Evolutionary conservation across 2,329 filamentous ascomycete genomes (phyloP), one percentile per base, ranked within the genome.

Genomic region (Xenoacremonium recifei): DNA sequence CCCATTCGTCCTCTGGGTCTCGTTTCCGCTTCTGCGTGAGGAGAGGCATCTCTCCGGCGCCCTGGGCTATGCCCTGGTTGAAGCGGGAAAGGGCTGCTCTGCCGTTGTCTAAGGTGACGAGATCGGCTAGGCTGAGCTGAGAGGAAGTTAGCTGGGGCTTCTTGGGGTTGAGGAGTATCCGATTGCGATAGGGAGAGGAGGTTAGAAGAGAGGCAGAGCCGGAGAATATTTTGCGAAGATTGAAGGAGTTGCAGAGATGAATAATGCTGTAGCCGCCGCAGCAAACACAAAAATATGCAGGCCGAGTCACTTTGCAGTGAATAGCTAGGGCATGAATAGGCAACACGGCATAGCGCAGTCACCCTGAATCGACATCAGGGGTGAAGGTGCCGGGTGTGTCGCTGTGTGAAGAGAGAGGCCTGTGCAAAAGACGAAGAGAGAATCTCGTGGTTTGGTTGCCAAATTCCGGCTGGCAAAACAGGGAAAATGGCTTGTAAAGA

Each of bases 21-120:
- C 54, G 42, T 49, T 67, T 67, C 11, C 66, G 62, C 40, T 68
- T 68, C 21, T 50, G 54, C 30, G 44, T 21, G 2, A 20, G 16
- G 9, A 32, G 21, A n/a, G 47, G 40, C 45, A 55, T 56, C 23
- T 51, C 37, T 33, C 41, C 55, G 9, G 47, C 45, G 10, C 47
- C 37, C 6, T 35, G 30, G 6, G 18, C 39, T 10, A 31, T 17
- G 15, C 45, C 47, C 23, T 54, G 52, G 21, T 41, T 45, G 33
- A 57, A 59, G 5, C 34, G 45, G 34, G 47, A 38, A 9, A 70
- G 46, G 4, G 63, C 60, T 21, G 39, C 40, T 40, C 49, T 51
- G 27, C 65, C 67, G 56, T 65, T 66, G 23, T 63, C 49, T 10
- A 64, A 46, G 4, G 49, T 42, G 38, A 62, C 37, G 1, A 70